phyloP scores from a whole-genome alignment of 139 green algal species.

The Tetratostichococcus sp. region DNA sequence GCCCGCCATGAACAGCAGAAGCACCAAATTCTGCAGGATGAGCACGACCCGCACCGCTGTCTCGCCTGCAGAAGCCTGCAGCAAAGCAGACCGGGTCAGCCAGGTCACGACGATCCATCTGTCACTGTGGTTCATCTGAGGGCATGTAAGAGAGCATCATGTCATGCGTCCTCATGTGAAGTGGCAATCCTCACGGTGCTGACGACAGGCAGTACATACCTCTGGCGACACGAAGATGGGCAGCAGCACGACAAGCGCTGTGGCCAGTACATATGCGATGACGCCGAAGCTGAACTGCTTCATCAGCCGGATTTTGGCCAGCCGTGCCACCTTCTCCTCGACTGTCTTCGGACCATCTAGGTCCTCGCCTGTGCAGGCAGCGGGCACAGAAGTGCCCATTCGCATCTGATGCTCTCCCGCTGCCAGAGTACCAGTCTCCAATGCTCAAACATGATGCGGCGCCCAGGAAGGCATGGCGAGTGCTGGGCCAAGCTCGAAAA shows the following conservation, averaged over 20 bases:
- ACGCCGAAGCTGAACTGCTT: slow-evolving; percentile 48
- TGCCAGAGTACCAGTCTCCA: too few relatives aligned
- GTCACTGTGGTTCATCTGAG: too few relatives aligned
- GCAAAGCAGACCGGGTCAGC: not conserved
- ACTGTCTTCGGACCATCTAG: slow-evolving; percentile 43
- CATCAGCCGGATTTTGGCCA: slow-evolving; percentile 44
- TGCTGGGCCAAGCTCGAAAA: too few relatives aligned
- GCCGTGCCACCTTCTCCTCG: slow-evolving; percentile 32
- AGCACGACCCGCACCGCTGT: slow-evolving; percentile 12
- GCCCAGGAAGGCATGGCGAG: too few relatives aligned
- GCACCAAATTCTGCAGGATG: slow-evolving; percentile 33
- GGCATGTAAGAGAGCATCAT: too few relatives aligned
- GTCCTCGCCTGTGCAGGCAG: slow-evolving; percentile 27
- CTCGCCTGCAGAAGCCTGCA: not conserved
- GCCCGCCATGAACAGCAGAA: slow-evolving; percentile 24
- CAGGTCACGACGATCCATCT: too few relatives aligned
- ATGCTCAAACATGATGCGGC: too few relatives aligned
- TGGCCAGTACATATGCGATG: slow-evolving; percentile 32
- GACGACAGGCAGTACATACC: too few relatives aligned
- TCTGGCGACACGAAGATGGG: slow-evolving; percentile 34
- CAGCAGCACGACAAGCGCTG: slow-evolving; percentile 30
- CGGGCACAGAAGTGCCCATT: too few relatives aligned
- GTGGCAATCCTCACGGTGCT: too few relatives aligned
- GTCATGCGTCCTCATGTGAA: too few relatives aligned
- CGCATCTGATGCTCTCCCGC: too few relatives aligned